Base-by-base conservation (phyloP, 768 basidiomycete species). In the Leucogyrophana mollusca region DNA sequence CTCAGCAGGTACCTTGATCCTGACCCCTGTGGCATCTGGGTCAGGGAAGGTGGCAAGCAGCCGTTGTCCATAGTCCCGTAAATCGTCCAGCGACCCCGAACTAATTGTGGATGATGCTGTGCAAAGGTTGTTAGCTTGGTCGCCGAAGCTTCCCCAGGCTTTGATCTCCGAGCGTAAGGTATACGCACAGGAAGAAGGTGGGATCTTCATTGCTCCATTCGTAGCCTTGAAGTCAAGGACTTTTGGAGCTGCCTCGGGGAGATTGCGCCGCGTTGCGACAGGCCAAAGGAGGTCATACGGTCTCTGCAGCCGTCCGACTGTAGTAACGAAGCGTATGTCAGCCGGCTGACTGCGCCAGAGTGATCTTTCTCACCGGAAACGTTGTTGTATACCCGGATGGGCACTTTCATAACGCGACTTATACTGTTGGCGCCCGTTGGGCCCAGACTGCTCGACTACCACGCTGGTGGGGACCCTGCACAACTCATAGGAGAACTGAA, bases 401-500 rank as follows among this genome's bases (percentile, higher is more conserved):
- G 95, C 1, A 98, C 87, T 41, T 87, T 89, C 86, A 95, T 90
- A 3, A 94, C 79, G 25, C 83, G 71, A 64, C 89, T 87, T 46
- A 73, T 72, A 56, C 79, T 80, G 52, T 73, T 77, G 27, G 65
- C 70, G 35, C 70, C 72, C 10, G 62, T 58, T 20, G 65, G 51
- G 14, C 73, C 61, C 8, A 56, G 41, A 39, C 66, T 57, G 47
- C 67, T 56, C 41, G 65, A 57, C 30, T 61, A 62, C 41, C 54
- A 45, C 55, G 56, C 54, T 30, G 48, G 56, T 25, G 69, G 51
- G 8, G 59, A 38, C 33, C 72, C 70, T 10, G 86, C 81, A 10
- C 90, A 99, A 78, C 53, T 94, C 85, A 59, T 98, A 98, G 3
- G 87, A 86, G 60, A 99, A 94, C 57, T 74, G 77, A 49, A 97